A percentile compares a stretch with the other conserved stretches of the same genome.
These are phyloP conservation scores for Hymenoscyphus occultus DNA, from an alignment of 2,329 filamentous ascomycete genomes.

Conservation along the genomic window DNA sequence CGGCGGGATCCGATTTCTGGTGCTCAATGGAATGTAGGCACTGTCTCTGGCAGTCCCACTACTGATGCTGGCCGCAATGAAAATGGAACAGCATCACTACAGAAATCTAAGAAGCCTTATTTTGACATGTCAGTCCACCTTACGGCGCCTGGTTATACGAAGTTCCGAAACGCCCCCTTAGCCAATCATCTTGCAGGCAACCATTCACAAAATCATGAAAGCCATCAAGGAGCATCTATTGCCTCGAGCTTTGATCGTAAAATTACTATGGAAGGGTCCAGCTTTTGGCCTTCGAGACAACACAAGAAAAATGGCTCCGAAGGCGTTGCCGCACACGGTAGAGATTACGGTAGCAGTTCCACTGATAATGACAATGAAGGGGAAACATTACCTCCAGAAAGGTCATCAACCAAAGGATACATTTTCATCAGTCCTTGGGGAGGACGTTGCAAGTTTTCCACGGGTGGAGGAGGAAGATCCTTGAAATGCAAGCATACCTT, in stretches of 20 bases:
- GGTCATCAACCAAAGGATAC: slow-evolving; percentile 52
- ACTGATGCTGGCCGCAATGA: slow-evolving; percentile 28
- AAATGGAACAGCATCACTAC: slow-evolving; percentile 21
- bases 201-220: slow-evolving; percentile 5
- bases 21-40: slow-evolving; percentile 73
- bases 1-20: slow-evolving; percentile 69
- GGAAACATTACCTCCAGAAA: slow-evolving; percentile 17
- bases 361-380: slow-evolving; percentile 9
- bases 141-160: slow-evolving; percentile 35
- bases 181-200: background rate
- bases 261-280: slow-evolving; percentile 49
- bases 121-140: slow-evolving; percentile 35
- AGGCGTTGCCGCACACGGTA: slow-evolving; percentile 14
- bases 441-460: slow-evolving; percentile 80
- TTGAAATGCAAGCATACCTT: slow-evolving; percentile 74
- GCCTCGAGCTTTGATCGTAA: slow-evolving; percentile 47
- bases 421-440: slow-evolving; percentile 84
- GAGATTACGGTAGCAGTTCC: slow-evolving; percentile 23
- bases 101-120: slow-evolving; percentile 39
- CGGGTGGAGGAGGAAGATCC: slow-evolving; percentile 70
- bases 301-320: slow-evolving; percentile 31
- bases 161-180: slow-evolving; percentile 27
- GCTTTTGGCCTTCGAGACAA: slow-evolving; percentile 30
- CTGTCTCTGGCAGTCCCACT: slow-evolving; percentile 44
- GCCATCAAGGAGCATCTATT: background rate